Evolutionary conservation across 2,329 filamentous ascomycete species (phyloP).

Genomic region (Cercospora sp.): DNA sequence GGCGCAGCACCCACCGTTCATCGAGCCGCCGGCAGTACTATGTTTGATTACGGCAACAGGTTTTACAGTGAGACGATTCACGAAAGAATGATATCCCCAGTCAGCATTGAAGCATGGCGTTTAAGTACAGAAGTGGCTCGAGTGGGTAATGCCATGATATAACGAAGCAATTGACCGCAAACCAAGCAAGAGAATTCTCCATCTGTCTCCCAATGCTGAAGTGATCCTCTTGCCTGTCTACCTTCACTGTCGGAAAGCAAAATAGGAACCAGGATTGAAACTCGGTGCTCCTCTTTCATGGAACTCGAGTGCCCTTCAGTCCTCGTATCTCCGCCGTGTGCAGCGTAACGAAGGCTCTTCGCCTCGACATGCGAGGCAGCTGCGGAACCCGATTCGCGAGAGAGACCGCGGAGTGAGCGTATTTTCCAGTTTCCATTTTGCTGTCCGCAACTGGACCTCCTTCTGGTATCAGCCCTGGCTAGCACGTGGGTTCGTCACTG

Average conservation of each 20-base stretch:
- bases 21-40: constrained; percentile 37
- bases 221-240: background rate
- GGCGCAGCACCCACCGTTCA: constrained; percentile 31
- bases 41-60: constrained; percentile 23
- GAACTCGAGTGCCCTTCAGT: too few species aligned
- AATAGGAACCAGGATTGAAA: too few species aligned
- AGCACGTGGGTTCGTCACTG: background rate
- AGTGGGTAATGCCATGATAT: background rate
- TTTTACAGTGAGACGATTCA: background rate
- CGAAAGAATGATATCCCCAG: background rate
- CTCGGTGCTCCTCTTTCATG: too few species aligned
- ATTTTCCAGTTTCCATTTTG: background rate
- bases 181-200: too few species aligned
- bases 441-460: background rate
- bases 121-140: background rate
- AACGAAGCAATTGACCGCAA: background rate
- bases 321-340: background rate
- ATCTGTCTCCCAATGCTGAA: background rate
- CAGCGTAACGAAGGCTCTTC: too few species aligned
- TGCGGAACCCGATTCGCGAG: too few species aligned
- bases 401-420: too few species aligned
- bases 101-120: background rate
- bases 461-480: background rate
- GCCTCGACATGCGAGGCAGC: too few species aligned
- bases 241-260: too few species aligned